Percentiles rank a stretch among this genome's conserved stretches.
These are phyloP conservation scores for Chlamydomonas reinhardtii DNA, from an alignment of 163 green algal genomes.

Conservation along the genomic window DNA sequence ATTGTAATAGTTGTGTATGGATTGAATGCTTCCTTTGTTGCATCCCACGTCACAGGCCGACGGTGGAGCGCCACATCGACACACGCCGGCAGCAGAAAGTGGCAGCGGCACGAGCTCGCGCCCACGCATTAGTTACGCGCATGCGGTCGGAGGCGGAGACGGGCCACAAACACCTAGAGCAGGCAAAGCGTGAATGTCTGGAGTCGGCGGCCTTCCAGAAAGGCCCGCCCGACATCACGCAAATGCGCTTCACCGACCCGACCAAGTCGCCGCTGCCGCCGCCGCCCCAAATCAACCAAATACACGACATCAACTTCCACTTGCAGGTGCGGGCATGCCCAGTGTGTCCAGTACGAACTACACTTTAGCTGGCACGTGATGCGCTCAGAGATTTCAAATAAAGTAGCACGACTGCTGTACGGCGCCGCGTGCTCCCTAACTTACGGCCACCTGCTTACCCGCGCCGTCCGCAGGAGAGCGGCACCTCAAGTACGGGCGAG, in stretches of 20 bases:
- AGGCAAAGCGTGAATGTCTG: slow-evolving; percentile 55
- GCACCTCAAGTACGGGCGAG: slow-evolving; percentile 35
- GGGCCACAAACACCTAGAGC: slow-evolving; percentile 47
- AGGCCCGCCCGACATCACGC: slow-evolving; percentile 37
- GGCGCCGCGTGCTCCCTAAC: no score
- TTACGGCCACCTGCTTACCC: no score
- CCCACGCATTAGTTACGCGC: slow-evolving; percentile 48
- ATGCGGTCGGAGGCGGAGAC: slow-evolving; percentile 64
- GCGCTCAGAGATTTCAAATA: no score
- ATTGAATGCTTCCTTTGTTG: no score
- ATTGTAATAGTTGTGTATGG: background rate
- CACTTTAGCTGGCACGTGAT: no score
- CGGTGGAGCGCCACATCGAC: slow-evolving; percentile 55
- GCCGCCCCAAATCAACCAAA: slow-evolving; percentile 27
- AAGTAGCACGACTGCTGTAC: no score
- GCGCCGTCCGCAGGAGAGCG: slow-evolving; percentile 21
- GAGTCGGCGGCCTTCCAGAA: slow-evolving; percentile 28
- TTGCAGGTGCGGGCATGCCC: background rate
- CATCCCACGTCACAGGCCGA: slow-evolving; percentile 29
- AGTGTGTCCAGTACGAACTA: no score
- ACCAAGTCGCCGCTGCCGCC: slow-evolving; percentile 13
- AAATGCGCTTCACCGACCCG: slow-evolving; percentile 43
- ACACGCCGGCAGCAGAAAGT: slow-evolving; percentile 52
- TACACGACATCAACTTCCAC: slow-evolving; percentile 56
- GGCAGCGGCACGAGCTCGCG: slow-evolving; percentile 34